Base-by-base conservation (phyloP, 1,284 basidiomycete species). In the Papiliotrema laurentii region DNA sequence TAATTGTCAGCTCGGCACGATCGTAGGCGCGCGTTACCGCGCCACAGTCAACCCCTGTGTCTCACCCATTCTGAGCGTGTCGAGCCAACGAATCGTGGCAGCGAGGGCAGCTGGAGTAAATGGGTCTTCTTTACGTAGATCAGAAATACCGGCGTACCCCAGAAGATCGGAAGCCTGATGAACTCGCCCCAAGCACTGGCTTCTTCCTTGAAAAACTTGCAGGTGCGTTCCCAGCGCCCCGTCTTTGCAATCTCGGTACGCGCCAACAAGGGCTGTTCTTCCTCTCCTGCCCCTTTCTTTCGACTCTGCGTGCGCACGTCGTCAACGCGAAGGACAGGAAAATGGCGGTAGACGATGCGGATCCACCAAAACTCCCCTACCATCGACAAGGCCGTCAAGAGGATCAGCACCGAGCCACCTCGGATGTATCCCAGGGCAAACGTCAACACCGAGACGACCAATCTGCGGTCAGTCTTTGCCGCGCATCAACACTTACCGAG, bases 371-470 rank as follows among this genome's bases (percentile, higher is more conserved):
- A 40, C 34, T 39, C 45, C 9, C 24, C 25, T 5, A 47, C 14
- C 2, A 21, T 9, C 14, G 27, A 26, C 4, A 21, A 9, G 16
- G 33, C 18, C 10, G 37, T 31, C n/a, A 34, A 25, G 1, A 19
- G 4, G 2, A 41, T 26, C 4, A 47, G 27, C 4, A 21, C 21
- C 9, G 14, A 10, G 2, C 18, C 27, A 13, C 37, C 28, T 9
- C 26, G 22, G 16, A 10, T 16, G 30, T 40, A 30, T 13, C 45
- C 45, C 5, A 47, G 14, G 7, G 36, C 10, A 9, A 13, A 28
- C 21, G 38, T 47, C n/a, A 40, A 24, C 5, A 36, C 21, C 5
- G 45, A 39, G 26, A 47, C n/a, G 18, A 47, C n/a, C 45, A 47
- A 31, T 31, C 10, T 10, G 30, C 3, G 27, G 22, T 30, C 27